These are phyloP conservation scores for Periconia sp. DNA, from an alignment of 2,329 filamentous ascomycete genomes.

Conservation along the genomic window DNA sequence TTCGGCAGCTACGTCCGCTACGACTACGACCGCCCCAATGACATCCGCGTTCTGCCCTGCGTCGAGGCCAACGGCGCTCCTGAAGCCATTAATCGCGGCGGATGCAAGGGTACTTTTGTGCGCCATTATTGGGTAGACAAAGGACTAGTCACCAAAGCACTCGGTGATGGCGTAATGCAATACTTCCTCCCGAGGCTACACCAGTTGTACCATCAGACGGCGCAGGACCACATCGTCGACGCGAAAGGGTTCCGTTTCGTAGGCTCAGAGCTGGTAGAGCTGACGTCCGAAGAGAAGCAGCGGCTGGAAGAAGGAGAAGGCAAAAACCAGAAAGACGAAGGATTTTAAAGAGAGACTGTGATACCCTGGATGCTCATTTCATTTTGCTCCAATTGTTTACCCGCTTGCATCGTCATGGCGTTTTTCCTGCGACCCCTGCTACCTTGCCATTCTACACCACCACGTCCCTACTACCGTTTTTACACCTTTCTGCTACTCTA, in stretches of 20 bases:
- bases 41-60: conserved; percentile 46
- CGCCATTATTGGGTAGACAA: conserved; percentile 49
- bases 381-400: too few relatives aligned
- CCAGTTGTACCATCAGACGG: conserved; percentile 35
- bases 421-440: too few relatives aligned
- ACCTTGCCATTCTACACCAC: too few relatives aligned
- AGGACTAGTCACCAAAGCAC: conserved; percentile 35
- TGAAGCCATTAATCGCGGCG: conserved; percentile 38
- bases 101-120: conserved; percentile 47
- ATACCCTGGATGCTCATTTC: too few relatives aligned
- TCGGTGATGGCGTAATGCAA: conserved; percentile 45
- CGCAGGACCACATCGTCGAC: conserved; percentile 38
- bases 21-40: conserved; percentile 44
- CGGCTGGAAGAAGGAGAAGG: conserved; percentile 21
- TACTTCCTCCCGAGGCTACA: conserved; percentile 44
- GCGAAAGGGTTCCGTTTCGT: conserved; percentile 42
- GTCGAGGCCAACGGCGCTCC: conserved; percentile 47
- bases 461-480: too few relatives aligned
- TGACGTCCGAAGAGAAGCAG: conserved; percentile 39
- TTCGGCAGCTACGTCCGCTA: conserved; percentile 49
- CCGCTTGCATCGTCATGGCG: too few relatives aligned
- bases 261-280: conserved; percentile 39
- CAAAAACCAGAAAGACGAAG: conserved; percentile 45
- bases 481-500: too few relatives aligned
- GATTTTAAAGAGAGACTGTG: conserved; percentile 29